Percentiles rank a stretch among this genome's conserved stretches.
Evolutionary conservation across 495 filamentous ascomycete species (phyloP).

Genomic region (Recurvomyces mirabilis): DNA sequence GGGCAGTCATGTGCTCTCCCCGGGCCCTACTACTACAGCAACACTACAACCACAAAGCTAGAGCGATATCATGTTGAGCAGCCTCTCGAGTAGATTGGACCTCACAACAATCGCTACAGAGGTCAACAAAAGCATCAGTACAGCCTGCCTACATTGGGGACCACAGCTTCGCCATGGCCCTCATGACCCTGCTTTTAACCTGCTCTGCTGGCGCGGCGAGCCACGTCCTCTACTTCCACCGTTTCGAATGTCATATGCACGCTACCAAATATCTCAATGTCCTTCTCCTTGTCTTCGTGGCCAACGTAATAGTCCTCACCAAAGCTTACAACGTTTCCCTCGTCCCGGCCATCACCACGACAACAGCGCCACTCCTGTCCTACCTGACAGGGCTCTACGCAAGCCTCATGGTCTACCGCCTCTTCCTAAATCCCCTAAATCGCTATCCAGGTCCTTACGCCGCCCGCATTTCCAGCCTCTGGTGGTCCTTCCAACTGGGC

Average conservation of each 20-base stretch:
- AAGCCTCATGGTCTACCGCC: conserved; percentile 39
- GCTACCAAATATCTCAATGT: neutral
- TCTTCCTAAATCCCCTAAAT: conserved; percentile 37
- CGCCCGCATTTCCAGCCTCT: conserved; percentile 37
- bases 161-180: no score
- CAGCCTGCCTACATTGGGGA: no score
- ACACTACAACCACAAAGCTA: no score
- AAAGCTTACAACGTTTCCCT: neutral
- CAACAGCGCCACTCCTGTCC: neutral
- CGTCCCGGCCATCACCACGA: neutral
- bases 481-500: conserved; percentile 2
- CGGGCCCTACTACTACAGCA: no score
- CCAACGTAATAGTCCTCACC: neutral
- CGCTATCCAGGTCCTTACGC: conserved; percentile 36
- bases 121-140: no score
- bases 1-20: no score
- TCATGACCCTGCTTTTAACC: neutral
- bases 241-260: conserved; percentile 14
- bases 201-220: neutral
- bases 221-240: conserved; percentile 13
- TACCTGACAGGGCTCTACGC: conserved; percentile 26
- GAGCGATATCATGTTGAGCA: no score
- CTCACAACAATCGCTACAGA: no score
- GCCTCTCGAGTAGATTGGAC: no score
- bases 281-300: neutral